phyloP scores from a whole-genome alignment of 164 flowering plant species.

The Macadamia tetraphylla region DNA sequence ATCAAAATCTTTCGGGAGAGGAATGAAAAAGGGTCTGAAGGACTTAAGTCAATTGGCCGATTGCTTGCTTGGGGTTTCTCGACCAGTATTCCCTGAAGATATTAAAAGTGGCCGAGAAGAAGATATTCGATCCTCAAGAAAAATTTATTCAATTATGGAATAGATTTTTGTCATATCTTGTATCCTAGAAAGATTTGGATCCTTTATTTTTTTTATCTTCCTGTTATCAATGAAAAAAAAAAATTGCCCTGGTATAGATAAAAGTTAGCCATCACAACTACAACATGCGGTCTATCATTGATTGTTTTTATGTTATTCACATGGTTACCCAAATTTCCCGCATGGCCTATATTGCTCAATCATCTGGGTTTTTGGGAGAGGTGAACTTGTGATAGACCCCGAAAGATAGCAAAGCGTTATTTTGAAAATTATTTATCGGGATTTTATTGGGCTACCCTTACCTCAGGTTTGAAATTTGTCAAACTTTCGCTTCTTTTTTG shows the following conservation, averaged over 20 bases:
- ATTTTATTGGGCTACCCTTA: conserved; percentile 81
- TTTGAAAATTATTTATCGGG: conserved; percentile 60
- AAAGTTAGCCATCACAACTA: conserved; percentile 56
- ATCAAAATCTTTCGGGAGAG: conserved; percentile 65
- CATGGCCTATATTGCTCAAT: conserved; percentile 95
- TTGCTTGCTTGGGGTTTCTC: conserved; percentile 76
- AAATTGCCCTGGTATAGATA: conserved; percentile 66
- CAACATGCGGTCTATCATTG: conserved; percentile 70
- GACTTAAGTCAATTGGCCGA: conserved; percentile 81
- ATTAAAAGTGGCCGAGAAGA: conserved; percentile 77
- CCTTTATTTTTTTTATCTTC: conserved; percentile 89
- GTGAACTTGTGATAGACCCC: conserved; percentile 94
- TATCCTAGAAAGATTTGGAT: conserved; percentile 83
- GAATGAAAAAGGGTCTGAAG: conserved; percentile 88
- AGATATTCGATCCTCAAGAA: conserved; percentile 94
- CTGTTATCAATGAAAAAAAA: conserved; percentile 39
- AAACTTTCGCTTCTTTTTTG: too few species aligned
- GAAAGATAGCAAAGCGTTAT: conserved; percentile 81
- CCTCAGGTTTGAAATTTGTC: conserved; percentile 65
- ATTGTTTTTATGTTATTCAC: conserved; percentile 79
- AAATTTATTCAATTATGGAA: conserved; percentile 73
- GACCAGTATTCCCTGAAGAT: conserved; percentile 88
- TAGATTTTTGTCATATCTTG: conserved; percentile 76
- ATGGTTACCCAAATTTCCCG: conserved; percentile 91
- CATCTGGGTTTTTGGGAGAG: conserved; percentile 97